Evolutionary conservation across 148 eudicot genomes (phyloP), one percentile per base, ranked within the genome.

Genomic region (Vaccinium corymbosum): DNA sequence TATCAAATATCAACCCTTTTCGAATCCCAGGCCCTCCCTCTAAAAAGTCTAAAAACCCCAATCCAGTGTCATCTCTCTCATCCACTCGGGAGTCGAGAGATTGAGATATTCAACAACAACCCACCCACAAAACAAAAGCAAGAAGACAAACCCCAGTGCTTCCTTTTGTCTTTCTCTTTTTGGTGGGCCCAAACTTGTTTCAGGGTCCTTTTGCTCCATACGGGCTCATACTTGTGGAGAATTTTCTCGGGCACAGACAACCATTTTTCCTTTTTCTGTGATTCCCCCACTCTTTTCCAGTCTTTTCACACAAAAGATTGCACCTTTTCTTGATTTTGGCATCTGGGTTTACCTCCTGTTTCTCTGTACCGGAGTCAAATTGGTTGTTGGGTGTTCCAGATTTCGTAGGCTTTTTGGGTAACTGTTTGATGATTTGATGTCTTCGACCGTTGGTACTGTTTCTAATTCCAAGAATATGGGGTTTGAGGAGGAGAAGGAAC

Each of bases 401-500:
- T 56, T 73, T 35, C 57, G 25, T 19, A 53, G 56, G 32, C 64
- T 75, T 38, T 75, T n/a, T 42, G 72, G 56, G 75, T 68, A 81
- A 57, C 56, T 81, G 83, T 81, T 86, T 42, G 78, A 79, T 66
- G 83, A 71, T 27, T 85, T 85, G 86, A 88, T 89, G 85, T 86
- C 86, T 82, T 82, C 78, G 59, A 74, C 76, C 16, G 86, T 81
- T 89, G 88, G 81, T 82, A 85, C 83, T 76, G 84, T 76, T 62
- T 83, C 84, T 48, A 77, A 74, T 84, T 85, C 87, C 79, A 79
- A 83, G 29, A 82, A 66, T 68, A 90, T 92, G 94, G 95, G 90
- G 79, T 85, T 88, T 64, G 94, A 89, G 74, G 91, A 86, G 59
- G 81, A 87, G 42, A 88, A 90, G 38, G 93, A 87, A 84, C 80